Percentiles rank a stretch among this genome's conserved stretches.
Conservation (phyloP, 208 protist species). For the Entamoeba histolytica region DNA sequence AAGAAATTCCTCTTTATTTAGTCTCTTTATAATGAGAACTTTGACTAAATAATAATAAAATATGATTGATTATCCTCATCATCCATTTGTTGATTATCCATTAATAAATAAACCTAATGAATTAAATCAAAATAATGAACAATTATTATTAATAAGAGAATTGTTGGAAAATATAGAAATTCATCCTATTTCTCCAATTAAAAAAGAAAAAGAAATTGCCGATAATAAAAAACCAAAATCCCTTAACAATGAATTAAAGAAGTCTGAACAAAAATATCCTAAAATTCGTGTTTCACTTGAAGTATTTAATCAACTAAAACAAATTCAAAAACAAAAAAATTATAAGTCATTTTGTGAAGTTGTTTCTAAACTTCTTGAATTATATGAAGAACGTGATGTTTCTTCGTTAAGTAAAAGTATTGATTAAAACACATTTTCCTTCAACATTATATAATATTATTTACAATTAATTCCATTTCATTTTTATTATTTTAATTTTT, state of each 20-base stretch:
- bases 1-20: too few species aligned
- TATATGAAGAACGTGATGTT: not conserved
- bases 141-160: not conserved
- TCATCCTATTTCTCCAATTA: not conserved
- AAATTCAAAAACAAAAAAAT: not conserved
- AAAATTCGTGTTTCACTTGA: not conserved
- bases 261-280: not conserved
- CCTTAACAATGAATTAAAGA: not conserved
- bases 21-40: too few species aligned
- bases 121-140: not conserved
- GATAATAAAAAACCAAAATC: not conserved
- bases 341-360: not conserved
- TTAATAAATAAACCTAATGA: not conserved
- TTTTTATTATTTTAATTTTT: too few species aligned
- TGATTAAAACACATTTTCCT: not conserved
- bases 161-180: not conserved
- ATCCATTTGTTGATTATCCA: not conserved
- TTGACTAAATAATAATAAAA: too few species aligned
- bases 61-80: not conserved
- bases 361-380: not conserved
- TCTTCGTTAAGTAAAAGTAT: not conserved
- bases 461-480: too few species aligned
- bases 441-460: not conserved
- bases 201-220: not conserved
- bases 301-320: not conserved